Evolutionary conservation across 2,329 filamentous ascomycete genomes (phyloP).

Genomic region (Orbilia blumenaviensis): DNA sequence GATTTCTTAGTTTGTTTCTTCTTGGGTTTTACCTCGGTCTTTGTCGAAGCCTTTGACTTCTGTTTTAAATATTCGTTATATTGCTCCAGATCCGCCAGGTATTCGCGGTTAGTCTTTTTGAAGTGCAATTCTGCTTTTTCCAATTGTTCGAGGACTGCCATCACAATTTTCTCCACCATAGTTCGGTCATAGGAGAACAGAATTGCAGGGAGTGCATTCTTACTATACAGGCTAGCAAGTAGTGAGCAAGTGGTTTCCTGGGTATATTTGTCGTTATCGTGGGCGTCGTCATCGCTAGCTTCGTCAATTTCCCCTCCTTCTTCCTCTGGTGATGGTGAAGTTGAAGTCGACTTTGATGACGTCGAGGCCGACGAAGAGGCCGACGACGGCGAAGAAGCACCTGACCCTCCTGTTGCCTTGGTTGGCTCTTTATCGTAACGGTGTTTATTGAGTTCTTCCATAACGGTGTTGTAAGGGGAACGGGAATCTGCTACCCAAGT

Average conservation of each 20-base stretch:
- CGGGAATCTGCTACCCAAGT: slow-evolving; percentile 69
- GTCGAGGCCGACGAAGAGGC: neutral
- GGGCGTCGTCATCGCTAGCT: slow-evolving; percentile 54
- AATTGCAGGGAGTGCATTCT: slow-evolving; percentile 75
- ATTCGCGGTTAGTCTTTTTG: slow-evolving; percentile 68
- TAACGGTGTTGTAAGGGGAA: slow-evolving; percentile 67
- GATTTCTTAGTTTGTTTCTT: slow-evolving; percentile 61
- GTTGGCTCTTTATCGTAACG: neutral
- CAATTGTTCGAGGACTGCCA: slow-evolving; percentile 66
- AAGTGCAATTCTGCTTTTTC: slow-evolving; percentile 67
- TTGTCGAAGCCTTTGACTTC: slow-evolving; percentile 58
- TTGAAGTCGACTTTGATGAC: neutral
- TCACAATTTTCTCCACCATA: slow-evolving; percentile 67
- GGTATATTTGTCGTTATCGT: slow-evolving; percentile 59
- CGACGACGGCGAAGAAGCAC: neutral
- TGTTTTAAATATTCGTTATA: slow-evolving; percentile 64
- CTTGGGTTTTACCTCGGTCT: neutral
- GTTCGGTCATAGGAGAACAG: slow-evolving; percentile 79
- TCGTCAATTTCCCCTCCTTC: slow-evolving; percentile 16
- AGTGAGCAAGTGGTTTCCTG: slow-evolving; percentile 67
- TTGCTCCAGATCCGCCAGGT: slow-evolving; percentile 69
- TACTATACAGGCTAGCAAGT: slow-evolving; percentile 69
- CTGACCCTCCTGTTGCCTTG: slow-evolving; percentile 47
- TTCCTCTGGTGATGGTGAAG: neutral
- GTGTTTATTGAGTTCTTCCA: slow-evolving; percentile 60